phyloP scores from a whole-genome alignment of 108 stramenopile species.

The Aureococcus anophagefferens region DNA sequence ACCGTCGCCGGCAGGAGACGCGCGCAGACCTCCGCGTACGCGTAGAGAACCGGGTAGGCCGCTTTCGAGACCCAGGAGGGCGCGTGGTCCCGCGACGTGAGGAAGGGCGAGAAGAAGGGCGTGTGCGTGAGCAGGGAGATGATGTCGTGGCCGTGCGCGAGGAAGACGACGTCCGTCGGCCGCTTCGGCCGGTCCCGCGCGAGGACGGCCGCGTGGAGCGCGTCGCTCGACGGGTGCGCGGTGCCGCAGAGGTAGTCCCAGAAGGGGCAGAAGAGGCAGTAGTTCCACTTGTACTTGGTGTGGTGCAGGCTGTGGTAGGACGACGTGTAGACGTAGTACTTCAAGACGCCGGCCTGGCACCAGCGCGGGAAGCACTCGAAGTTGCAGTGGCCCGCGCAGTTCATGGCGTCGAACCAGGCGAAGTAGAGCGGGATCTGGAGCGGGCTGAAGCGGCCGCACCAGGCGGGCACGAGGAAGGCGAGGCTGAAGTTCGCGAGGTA shows the following conservation, averaged over 20 bases:
- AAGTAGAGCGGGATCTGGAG: neutral
- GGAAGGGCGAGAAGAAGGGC: neutral
- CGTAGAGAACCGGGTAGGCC: neutral
- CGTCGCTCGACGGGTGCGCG: neutral
- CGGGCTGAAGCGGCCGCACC: neutral
- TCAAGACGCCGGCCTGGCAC: neutral
- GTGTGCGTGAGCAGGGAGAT: neutral
- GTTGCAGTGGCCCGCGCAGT: conserved; percentile 2
- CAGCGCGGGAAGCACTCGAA: neutral
- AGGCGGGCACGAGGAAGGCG: neutral
- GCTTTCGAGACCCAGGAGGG: neutral
- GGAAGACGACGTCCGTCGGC: neutral
- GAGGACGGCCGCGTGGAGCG: neutral
- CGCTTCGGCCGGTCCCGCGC: neutral
- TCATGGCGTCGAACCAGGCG: neutral
- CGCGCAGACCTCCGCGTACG: neutral
- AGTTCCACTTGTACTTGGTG: neutral
- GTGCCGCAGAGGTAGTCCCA: neutral
- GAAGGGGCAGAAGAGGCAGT: neutral
- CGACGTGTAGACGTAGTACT: neutral
- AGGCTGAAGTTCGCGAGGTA: neutral
- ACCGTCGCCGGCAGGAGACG: neutral
- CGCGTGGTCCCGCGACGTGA: neutral
- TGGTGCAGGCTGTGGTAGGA: neutral
- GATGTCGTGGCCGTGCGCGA: neutral